These are phyloP conservation scores for Pyrenophora seminiperda DNA, from an alignment of 2,329 filamentous ascomycete species.

Conservation along the genomic window DNA sequence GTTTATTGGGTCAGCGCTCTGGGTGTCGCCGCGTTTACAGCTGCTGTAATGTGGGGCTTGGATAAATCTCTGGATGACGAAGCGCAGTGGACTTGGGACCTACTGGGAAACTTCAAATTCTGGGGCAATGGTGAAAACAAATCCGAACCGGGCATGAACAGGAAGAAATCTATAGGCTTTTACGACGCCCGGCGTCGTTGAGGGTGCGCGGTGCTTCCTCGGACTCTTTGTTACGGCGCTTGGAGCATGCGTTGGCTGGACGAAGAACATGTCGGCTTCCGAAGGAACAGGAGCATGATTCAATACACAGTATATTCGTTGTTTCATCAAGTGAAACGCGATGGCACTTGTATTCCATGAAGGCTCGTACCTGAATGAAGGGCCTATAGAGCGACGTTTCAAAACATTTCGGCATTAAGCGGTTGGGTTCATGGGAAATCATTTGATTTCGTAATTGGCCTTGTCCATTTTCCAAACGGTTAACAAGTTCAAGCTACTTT, in stretches of 20 bases:
- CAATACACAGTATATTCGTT: too few relatives aligned
- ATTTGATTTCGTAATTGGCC: background rate
- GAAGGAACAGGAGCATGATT: too few relatives aligned
- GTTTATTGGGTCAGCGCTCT: constrained; percentile 42
- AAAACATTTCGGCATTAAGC: too few relatives aligned
- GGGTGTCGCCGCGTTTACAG: constrained; percentile 30
- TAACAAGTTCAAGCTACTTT: background rate
- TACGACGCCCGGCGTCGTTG: background rate
- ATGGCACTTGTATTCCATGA: too few relatives aligned
- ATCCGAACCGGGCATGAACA: background rate
- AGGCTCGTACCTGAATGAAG: too few relatives aligned
- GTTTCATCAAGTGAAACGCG: too few relatives aligned
- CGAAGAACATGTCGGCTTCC: too few relatives aligned
- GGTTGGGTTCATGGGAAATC: background rate
- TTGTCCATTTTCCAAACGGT: background rate
- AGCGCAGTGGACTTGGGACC: constrained; percentile 32
- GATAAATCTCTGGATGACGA: constrained; percentile 37
- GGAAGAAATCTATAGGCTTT: constrained; percentile 19
- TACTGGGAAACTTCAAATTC: constrained; percentile 19
- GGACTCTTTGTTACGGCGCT: too few relatives aligned
- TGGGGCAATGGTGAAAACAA: constrained; percentile 18
- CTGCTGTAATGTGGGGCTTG: constrained; percentile 31
- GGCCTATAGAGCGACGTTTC: too few relatives aligned
- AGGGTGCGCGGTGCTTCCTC: too few relatives aligned
- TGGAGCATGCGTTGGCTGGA: too few relatives aligned